Conservation (phyloP, 2,329 filamentous ascomycete species). For the Fusarium tanahbumbuense region DNA sequence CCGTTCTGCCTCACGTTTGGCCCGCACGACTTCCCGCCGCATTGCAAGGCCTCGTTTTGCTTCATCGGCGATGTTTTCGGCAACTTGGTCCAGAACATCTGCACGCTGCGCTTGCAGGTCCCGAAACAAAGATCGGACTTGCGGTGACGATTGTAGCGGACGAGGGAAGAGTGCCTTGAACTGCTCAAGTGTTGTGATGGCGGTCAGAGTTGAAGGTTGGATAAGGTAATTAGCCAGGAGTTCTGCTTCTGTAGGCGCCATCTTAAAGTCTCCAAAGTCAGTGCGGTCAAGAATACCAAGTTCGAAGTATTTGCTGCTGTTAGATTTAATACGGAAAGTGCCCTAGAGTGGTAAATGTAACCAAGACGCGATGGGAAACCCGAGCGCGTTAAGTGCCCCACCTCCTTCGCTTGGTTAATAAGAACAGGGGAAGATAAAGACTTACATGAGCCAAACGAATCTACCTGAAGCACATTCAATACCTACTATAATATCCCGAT, state of each 20-base stretch:
- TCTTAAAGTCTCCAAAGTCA: constrained; percentile 50
- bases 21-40: constrained; percentile 66
- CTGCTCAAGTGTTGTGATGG: constrained; percentile 77
- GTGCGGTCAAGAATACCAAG: too few relatives aligned
- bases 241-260: constrained; percentile 79
- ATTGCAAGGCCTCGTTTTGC: constrained; percentile 69
- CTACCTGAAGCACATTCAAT: neutral
- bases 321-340: neutral
- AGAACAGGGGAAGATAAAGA: neutral
- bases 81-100: constrained; percentile 74
- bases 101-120: constrained; percentile 82
- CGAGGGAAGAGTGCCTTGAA: constrained; percentile 83
- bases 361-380: constrained; percentile 33
- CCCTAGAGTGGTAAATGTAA: neutral
- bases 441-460: neutral
- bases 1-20: constrained; percentile 63
- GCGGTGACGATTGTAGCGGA: constrained; percentile 71
- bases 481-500: neutral
- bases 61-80: constrained; percentile 73
- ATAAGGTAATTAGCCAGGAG: constrained; percentile 85
- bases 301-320: neutral
- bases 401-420: neutral
- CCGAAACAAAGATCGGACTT: constrained; percentile 78
- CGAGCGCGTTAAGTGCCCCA: constrained; percentile 42
- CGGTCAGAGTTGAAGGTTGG: constrained; percentile 77